A percentile compares a stretch with the other conserved stretches of the same genome.
Evolutionary conservation across 495 filamentous ascomycete species (phyloP).

Genomic region (Aspergillus taichungensis): DNA sequence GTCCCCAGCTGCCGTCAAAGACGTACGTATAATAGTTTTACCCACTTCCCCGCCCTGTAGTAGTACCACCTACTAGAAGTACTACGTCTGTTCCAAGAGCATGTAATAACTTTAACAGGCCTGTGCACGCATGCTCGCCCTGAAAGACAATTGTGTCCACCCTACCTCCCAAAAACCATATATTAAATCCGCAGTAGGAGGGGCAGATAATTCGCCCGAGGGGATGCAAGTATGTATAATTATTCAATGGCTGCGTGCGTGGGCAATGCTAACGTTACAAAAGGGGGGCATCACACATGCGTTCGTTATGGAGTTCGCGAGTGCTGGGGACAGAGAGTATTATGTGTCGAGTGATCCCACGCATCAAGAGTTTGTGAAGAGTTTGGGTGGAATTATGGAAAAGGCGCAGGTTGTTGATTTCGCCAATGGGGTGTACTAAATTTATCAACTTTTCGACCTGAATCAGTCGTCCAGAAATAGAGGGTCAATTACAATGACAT

Average conservation of each 20-base stretch:
- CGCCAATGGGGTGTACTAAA: constrained; percentile 18
- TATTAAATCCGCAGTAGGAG: constrained; percentile 49
- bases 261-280: neutral
- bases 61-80: neutral
- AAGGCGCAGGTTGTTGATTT: constrained; percentile 38
- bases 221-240: constrained; percentile 46
- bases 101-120: constrained; percentile 11
- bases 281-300: constrained; percentile 34
- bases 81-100: neutral
- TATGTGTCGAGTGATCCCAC: constrained; percentile 33
- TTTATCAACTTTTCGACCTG: too few species aligned
- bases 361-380: constrained; percentile 28
- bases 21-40: constrained; percentile 27
- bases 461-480: too few species aligned
- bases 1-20: constrained; percentile 30
- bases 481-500: too few species aligned
- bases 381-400: constrained; percentile 23
- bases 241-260: neutral
- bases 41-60: too few species aligned
- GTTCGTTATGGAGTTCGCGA: constrained; percentile 35
- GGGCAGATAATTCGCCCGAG: constrained; percentile 56
- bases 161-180: constrained; percentile 33
- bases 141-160: constrained; percentile 36
- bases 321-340: constrained; percentile 31
- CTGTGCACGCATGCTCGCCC: constrained; percentile 25